Evolutionary conservation across 495 filamentous ascomycete species (phyloP), one percentile per base, ranked within the genome.

Genomic region (Cairneyella variabilis): DNA sequence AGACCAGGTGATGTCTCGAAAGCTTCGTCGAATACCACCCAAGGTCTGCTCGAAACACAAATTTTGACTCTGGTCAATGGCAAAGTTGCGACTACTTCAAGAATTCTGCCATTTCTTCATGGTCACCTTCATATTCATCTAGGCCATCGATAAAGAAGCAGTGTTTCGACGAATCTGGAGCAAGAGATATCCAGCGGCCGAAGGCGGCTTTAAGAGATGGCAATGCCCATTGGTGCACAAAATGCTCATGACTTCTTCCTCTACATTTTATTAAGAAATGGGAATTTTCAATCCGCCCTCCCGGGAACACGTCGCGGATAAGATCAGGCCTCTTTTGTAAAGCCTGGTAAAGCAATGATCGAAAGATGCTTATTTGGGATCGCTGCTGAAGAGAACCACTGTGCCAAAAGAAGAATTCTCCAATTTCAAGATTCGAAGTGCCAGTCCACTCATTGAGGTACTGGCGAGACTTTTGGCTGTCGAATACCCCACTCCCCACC

Each of bases 341-440:
- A 9, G 57, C 37, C 22, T 56, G 41, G 36, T 63, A 60, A 3
- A 71, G 51, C 5, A 69, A 37, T 21, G 56, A 63, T 4, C 57
- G 51, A 6, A 71, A 39, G 1, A 71, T 43, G 3, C 68, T 66
- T 2, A 41, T 39, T 42, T 68, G 58, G 0, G 66, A 66, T 36
- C 51, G 54, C 50, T 71, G 65, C 9, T 60, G 52, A 3, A 39
- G 11, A 9, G 48, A 38, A 0, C 69, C 70, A 18, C 63, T 54
- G 14, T 12, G 58, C 69, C 71, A 74, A 36, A 73, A 73, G 58
- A 64, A 73, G 36, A 66, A 61, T 2, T 46, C 46, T 0, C 56
- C 62, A 4, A 58, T 50, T 0, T 58, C 44, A 0, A 65, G 12
- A 0, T 5, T 14, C 1, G 14, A 11, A 0, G 44, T 17, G 0